A percentile compares a stretch with the other conserved stretches of the same genome.
Conservation (phyloP, 2,329 filamentous ascomycete species). For the Trichoderma koningiopsis region DNA sequence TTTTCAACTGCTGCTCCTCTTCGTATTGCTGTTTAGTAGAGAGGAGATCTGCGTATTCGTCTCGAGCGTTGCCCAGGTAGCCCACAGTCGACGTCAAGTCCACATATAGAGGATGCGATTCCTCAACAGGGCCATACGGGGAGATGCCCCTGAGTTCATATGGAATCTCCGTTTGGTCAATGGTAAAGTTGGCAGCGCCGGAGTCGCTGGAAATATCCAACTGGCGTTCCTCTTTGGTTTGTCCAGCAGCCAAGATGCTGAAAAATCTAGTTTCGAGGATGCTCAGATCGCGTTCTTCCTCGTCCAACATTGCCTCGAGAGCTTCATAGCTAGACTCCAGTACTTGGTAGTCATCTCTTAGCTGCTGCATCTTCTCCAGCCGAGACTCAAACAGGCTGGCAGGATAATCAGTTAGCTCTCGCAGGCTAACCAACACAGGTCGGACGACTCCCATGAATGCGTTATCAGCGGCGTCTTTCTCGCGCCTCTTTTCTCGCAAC, state of each 20-base stretch:
- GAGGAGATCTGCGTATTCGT: constrained; percentile 50
- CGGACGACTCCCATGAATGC: constrained; percentile 45
- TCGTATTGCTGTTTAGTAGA: constrained; percentile 44
- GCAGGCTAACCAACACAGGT: constrained; percentile 39
- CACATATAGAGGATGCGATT: constrained; percentile 51
- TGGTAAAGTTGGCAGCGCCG: constrained; percentile 16
- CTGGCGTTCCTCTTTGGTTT: constrained; percentile 26
- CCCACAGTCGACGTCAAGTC: constrained; percentile 47
- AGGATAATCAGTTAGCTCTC: constrained; percentile 29
- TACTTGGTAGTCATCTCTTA: constrained; percentile 43
- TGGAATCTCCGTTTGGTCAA: constrained; percentile 33
- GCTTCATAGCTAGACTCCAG: constrained; percentile 43
- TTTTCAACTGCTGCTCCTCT: constrained; percentile 41
- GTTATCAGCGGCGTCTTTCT: constrained; percentile 44
- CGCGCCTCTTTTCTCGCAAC: constrained; percentile 37
- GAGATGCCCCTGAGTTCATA: constrained; percentile 42
- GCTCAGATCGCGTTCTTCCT: constrained; percentile 41
- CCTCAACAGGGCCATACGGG: constrained; percentile 40
- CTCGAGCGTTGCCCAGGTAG: constrained; percentile 50
- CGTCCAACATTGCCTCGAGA: constrained; percentile 40
- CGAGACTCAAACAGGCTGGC: constrained; percentile 34
- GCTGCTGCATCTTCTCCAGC: constrained; percentile 41
- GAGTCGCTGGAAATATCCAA: constrained; percentile 13
- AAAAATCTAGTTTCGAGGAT: constrained; percentile 45
- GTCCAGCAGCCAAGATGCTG: constrained; percentile 40